A percentile compares a stretch with the other conserved stretches of the same genome.
These are phyloP conservation scores for Manihot esculenta DNA, from an alignment of 441 rosid species.

Conservation along the genomic window DNA sequence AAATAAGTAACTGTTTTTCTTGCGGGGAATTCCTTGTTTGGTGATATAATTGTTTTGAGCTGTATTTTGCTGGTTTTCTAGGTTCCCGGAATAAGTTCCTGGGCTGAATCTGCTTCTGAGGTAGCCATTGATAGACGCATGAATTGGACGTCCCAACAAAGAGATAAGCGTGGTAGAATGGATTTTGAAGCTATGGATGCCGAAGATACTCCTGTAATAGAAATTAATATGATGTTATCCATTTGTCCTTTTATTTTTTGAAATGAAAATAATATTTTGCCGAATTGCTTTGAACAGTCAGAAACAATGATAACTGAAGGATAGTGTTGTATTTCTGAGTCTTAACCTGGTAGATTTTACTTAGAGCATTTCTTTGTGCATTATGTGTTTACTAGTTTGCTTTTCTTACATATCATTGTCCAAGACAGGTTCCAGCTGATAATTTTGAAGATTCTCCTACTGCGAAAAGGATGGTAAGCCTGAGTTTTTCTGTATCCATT, in stretches of 20 bases:
- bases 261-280: too few relatives aligned
- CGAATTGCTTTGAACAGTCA: background rate
- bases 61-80: constrained; percentile 19
- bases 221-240: background rate
- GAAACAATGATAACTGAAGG: background rate
- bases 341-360: background rate
- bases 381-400: background rate
- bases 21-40: background rate
- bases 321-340: background rate
- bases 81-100: constrained; percentile 80
- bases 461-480: constrained; percentile 69
- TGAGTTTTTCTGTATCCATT: background rate
- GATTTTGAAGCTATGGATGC: constrained; percentile 55
- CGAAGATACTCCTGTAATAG: constrained; percentile 41
- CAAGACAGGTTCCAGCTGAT: constrained; percentile 46
- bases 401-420: constrained; percentile 18
- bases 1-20: background rate
- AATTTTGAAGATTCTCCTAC: constrained; percentile 44
- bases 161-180: constrained; percentile 75
- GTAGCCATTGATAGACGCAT: constrained; percentile 25
- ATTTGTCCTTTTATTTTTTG: background rate
- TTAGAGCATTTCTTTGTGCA: background rate
- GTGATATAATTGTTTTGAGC: constrained; percentile 2
- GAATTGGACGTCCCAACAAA: constrained; percentile 40
- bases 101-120: constrained; percentile 63